Conservation (phyloP, 805 yeast species). For the Kazachstania taianensis region DNA sequence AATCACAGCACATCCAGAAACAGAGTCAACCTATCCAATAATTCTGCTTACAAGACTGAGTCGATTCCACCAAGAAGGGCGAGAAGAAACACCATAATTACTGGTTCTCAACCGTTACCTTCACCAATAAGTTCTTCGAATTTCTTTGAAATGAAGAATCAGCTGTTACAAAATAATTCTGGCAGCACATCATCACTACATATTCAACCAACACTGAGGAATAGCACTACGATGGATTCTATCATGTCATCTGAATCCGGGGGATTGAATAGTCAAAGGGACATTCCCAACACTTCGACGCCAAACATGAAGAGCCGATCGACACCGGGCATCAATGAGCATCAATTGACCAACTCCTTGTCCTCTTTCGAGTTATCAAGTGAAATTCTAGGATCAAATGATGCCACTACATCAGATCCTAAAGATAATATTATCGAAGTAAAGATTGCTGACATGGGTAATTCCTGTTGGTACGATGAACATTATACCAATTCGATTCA, state of each 20-base stretch:
- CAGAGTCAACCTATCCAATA: not conserved
- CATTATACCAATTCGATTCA: constrained; percentile 87
- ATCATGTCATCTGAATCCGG: constrained; percentile 1
- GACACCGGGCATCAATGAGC: constrained; percentile 5
- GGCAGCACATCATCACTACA: constrained; percentile 7
- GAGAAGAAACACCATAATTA: constrained; percentile 65
- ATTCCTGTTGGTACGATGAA: constrained; percentile 71
- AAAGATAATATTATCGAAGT: constrained; percentile 52
- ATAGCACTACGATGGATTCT: constrained; percentile 2
- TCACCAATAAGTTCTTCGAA: constrained; percentile 62
- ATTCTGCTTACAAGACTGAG: constrained; percentile 7
- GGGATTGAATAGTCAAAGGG: not conserved
- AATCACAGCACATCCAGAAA: not conserved
- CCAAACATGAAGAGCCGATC: no score
- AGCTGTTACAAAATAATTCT: constrained; percentile 15
- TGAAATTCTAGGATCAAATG: not conserved
- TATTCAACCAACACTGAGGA: not conserved
- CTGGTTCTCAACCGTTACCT: constrained; percentile 90
- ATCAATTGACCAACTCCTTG: constrained; percentile 28
- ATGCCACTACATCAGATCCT: constrained; percentile 1
- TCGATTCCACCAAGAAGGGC: constrained; percentile 33
- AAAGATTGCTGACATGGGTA: constrained; percentile 89
- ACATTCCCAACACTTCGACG: no score
- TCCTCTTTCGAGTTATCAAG: constrained; percentile 31
- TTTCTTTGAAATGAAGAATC: constrained; percentile 27